These are phyloP conservation scores for Lactarius quietus DNA, from an alignment of 768 basidiomycete genomes.

Conservation along the genomic window DNA sequence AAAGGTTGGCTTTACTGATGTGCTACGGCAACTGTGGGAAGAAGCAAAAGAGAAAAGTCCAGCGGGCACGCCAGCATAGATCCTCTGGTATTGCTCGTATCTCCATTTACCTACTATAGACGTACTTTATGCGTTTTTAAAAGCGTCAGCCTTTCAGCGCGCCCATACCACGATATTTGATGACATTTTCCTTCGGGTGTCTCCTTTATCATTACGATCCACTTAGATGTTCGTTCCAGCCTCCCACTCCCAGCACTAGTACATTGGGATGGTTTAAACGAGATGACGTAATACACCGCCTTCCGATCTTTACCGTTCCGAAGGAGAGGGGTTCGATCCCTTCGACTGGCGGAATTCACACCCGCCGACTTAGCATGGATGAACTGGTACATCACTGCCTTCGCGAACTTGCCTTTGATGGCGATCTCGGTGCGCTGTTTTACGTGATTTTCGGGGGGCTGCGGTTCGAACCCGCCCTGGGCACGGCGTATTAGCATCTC, in stretches of 20 bases:
- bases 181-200: conserved; percentile 30
- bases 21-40: conserved; percentile 76
- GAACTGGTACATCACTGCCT: conserved; percentile 81
- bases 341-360: conserved; percentile 4
- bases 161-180: conserved; percentile 28
- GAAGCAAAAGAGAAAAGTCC: conserved; percentile 51
- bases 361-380: conserved; percentile 52
- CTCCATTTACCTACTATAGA: conserved; percentile 19
- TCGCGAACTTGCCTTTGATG: conserved; percentile 85
- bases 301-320: not conserved
- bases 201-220: not conserved
- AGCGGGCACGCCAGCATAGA: conserved; percentile 31
- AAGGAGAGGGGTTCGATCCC: conserved; percentile 18
- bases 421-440: conserved; percentile 72
- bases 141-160: conserved; percentile 27
- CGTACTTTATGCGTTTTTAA: conserved; percentile 29
- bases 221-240: conserved; percentile 10
- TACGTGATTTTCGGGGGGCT: conserved; percentile 15
- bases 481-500: too few relatives aligned
- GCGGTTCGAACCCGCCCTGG: conserved; percentile 25
- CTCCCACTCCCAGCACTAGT: not conserved
- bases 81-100: conserved; percentile 19
- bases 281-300: conserved; percentile 1
- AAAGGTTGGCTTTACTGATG: conserved; percentile 86
- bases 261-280: not conserved